phyloP scores from a whole-genome alignment of 2,329 filamentous ascomycete species.

The Mariannaea elegans region DNA sequence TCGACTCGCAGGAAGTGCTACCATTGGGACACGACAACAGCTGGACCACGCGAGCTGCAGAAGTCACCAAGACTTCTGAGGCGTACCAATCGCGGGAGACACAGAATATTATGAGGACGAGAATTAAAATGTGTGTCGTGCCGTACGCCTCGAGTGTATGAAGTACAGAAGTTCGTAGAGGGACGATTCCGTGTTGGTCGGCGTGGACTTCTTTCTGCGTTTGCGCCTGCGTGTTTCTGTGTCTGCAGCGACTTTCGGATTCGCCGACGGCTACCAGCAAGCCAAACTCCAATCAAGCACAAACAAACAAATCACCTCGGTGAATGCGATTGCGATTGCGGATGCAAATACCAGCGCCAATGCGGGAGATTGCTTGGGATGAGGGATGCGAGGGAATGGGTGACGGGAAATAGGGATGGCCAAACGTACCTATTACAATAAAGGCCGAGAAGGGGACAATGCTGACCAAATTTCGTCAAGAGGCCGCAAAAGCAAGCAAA shows the following conservation, averaged over 20 bases:
- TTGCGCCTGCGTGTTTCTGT: not conserved
- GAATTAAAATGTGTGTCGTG: not conserved
- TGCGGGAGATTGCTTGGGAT: slow-evolving; percentile 1
- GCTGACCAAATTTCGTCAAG: slow-evolving; percentile 21
- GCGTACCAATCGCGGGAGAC: slow-evolving; percentile 25
- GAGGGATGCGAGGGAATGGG: slow-evolving; percentile 14
- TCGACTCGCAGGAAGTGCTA: slow-evolving; percentile 30
- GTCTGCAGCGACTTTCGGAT: not conserved
- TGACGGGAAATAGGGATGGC: slow-evolving; percentile 25
- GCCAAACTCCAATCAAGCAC: not conserved
- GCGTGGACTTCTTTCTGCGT: slow-evolving; percentile 1
- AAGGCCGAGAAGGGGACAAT: slow-evolving; percentile 20
- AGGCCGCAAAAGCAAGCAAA: slow-evolving; percentile 31
- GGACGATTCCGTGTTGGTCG: not conserved
- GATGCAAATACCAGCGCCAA: slow-evolving; percentile 3
- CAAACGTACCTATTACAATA: slow-evolving; percentile 32
- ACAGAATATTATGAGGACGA: slow-evolving; percentile 12
- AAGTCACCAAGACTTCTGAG: slow-evolving; percentile 26
- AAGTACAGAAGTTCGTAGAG: not conserved
- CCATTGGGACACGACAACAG: slow-evolving; percentile 30
- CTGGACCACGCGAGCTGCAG: slow-evolving; percentile 30
- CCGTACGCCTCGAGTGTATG: slow-evolving; percentile 4
- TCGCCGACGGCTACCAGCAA: slow-evolving; percentile 1
- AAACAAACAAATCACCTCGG: slow-evolving; percentile 8
- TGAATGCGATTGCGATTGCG: slow-evolving; percentile 30